Conservation (phyloP, 179 eudicot genomes). For the Nepenthes alata region DNA sequence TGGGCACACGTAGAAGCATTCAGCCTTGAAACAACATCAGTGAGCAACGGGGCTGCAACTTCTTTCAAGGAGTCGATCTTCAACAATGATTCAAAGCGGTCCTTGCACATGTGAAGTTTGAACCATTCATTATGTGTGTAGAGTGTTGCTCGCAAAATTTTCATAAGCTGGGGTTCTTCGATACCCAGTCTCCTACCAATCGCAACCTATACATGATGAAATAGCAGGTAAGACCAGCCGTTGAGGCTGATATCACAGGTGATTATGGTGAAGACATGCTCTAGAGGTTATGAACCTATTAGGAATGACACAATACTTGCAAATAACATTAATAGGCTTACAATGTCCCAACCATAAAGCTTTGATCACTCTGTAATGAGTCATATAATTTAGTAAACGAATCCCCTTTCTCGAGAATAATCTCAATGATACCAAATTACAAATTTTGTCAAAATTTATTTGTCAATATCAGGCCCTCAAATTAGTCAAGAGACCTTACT, state of each 20-base stretch:
- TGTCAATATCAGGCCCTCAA: no score
- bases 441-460: no score
- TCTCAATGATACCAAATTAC: no score
- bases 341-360: no score
- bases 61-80: constrained; percentile 66
- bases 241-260: not conserved
- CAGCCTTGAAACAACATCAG: constrained; percentile 33
- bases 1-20: constrained; percentile 28
- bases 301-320: no score
- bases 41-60: constrained; percentile 26
- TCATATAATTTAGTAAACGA: no score
- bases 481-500: no score
- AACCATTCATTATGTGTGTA: constrained; percentile 77
- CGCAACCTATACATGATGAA: constrained; percentile 41
- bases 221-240: not conserved
- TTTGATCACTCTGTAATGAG: no score
- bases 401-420: no score
- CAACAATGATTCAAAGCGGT: constrained; percentile 68
- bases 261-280: not conserved
- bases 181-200: constrained; percentile 70
- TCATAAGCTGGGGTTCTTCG: constrained; percentile 83
- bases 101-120: constrained; percentile 86
- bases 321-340: no score
- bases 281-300: no score
- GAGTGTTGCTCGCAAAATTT: constrained; percentile 59